A percentile compares a stretch with the other conserved stretches of the same genome.
These are phyloP conservation scores for Saccharomycopsis hybrid DNA, from an alignment of 1,139 yeast species.

Conservation along the genomic window DNA sequence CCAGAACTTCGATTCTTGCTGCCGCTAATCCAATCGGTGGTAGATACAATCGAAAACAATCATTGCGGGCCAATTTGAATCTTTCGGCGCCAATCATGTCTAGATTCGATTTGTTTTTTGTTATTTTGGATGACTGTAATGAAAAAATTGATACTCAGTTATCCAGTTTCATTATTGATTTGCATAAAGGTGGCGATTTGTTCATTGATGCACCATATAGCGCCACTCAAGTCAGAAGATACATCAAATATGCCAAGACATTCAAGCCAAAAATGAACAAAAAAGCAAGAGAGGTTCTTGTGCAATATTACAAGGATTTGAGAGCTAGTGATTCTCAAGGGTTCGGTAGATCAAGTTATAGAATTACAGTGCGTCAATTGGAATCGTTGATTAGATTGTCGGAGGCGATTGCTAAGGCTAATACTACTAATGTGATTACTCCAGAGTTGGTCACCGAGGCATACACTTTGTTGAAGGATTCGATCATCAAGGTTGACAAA, in stretches of 20 bases:
- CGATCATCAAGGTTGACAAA: conserved; percentile 89
- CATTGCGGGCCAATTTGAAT: conserved; percentile 79
- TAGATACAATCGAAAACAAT: conserved; percentile 79
- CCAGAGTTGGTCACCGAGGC: conserved; percentile 92
- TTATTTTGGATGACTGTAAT: conserved; percentile 90
- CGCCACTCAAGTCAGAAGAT: conserved; percentile 83
- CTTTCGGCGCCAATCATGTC: conserved; percentile 99
- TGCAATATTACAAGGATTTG: conserved; percentile 76
- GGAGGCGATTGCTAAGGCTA: conserved; percentile 96
- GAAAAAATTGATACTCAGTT: conserved; percentile 84
- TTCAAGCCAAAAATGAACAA: conserved; percentile 85
- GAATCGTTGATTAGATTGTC: conserved; percentile 90
- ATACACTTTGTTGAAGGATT: conserved; percentile 79
- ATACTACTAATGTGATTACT: conserved; percentile 84
- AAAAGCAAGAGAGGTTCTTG: conserved; percentile 74
- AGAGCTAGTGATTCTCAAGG: conserved; percentile 93
- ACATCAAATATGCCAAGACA: conserved; percentile 87
- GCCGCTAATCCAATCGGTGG: conserved; percentile 98
- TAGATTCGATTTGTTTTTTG: conserved; percentile 92
- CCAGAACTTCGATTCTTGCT: conserved; percentile 91
- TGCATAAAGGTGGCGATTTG: conserved; percentile 86
- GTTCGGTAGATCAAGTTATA: conserved; percentile 74
- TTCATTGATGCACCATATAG: conserved; percentile 89
- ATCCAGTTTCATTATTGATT: conserved; percentile 87
- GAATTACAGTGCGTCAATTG: conserved; percentile 95